Conservation (phyloP, 352 stramenopile species). For the Phytophthora boehmeriae region DNA sequence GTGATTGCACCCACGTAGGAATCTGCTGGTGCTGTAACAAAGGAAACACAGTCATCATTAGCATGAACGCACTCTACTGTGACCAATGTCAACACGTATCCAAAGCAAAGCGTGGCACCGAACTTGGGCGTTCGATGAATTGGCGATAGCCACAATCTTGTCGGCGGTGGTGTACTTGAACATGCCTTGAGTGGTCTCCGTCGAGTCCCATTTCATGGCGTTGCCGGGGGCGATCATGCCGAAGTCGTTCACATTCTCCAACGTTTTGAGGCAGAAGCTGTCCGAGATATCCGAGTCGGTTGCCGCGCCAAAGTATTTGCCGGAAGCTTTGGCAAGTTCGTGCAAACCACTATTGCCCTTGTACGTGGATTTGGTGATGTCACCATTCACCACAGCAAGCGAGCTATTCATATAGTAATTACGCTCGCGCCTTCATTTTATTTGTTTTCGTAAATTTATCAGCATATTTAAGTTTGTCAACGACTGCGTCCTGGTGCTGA, state of each 20-base stretch:
- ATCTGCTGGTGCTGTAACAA: slow-evolving; percentile 31
- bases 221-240: slow-evolving; percentile 40
- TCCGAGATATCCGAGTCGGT: slow-evolving; percentile 30
- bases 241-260: slow-evolving; percentile 34
- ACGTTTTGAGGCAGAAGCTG: slow-evolving; percentile 19
- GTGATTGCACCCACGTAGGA: slow-evolving; percentile 30
- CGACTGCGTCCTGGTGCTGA: too few relatives aligned
- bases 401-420: too few relatives aligned
- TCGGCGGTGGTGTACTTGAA: slow-evolving; percentile 28
- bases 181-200: slow-evolving; percentile 18
- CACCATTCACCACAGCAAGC: slow-evolving; percentile 10
- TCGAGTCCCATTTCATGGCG: slow-evolving; percentile 40
- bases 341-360: slow-evolving; percentile 26
- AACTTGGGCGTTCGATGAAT: slow-evolving; percentile 28
- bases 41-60: not conserved
- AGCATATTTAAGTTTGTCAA: too few relatives aligned
- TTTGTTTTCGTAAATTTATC: too few relatives aligned
- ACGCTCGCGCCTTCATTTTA: too few relatives aligned
- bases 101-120: slow-evolving; percentile 39
- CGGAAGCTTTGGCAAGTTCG: slow-evolving; percentile 27
- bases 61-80: not conserved
- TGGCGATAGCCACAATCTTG: slow-evolving; percentile 22
- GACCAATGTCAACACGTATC: slow-evolving; percentile 14
- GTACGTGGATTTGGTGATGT: slow-evolving; percentile 34
- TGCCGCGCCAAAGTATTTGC: slow-evolving; percentile 41